Evolutionary conservation across 169 alveolate genomes (phyloP).

Genomic region (Eimeria praecox): DNA sequence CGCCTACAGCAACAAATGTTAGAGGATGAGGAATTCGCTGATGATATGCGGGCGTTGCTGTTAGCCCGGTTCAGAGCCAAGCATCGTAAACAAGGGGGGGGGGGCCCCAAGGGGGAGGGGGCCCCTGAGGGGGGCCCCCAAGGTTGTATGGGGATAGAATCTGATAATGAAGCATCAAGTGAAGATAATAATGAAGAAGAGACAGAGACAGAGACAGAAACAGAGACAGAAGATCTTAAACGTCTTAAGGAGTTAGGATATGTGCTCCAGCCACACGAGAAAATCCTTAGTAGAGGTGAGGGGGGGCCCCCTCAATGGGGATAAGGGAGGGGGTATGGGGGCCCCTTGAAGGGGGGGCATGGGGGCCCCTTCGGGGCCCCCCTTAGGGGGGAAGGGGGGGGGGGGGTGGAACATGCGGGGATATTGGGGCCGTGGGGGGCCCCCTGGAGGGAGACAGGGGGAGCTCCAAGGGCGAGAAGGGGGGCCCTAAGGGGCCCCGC

Average conservation of each 20-base stretch:
- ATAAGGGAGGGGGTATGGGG: not conserved
- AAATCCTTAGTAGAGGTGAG: slow-evolving; percentile 10
- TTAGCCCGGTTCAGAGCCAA: slow-evolving; percentile 49
- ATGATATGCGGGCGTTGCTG: slow-evolving; percentile 69
- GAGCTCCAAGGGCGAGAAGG: no score
- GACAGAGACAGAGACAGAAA: not conserved
- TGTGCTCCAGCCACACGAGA: slow-evolving; percentile 32
- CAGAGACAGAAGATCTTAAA: not conserved
- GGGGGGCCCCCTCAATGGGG: not conserved
- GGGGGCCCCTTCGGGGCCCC: slow-evolving; percentile 12
- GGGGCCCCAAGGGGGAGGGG: slow-evolving; percentile 30
- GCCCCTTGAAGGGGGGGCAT: not conserved
- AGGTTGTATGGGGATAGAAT: not conserved
- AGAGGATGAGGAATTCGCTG: slow-evolving; percentile 55
- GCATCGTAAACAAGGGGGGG: slow-evolving; percentile 30
- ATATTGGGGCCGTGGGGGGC: no score
- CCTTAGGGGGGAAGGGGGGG: no score
- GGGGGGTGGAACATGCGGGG: no score
- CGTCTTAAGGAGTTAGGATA: slow-evolving; percentile 53
- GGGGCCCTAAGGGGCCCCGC: no score
- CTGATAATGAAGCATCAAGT: not conserved
- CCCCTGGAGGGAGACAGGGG: no score
- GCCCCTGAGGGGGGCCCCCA: slow-evolving; percentile 37
- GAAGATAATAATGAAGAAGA: slow-evolving; percentile 1
- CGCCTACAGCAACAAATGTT: slow-evolving; percentile 50